Evolutionary conservation across 805 yeast species (phyloP).

Genomic region (Ogataea pignaliae): DNA sequence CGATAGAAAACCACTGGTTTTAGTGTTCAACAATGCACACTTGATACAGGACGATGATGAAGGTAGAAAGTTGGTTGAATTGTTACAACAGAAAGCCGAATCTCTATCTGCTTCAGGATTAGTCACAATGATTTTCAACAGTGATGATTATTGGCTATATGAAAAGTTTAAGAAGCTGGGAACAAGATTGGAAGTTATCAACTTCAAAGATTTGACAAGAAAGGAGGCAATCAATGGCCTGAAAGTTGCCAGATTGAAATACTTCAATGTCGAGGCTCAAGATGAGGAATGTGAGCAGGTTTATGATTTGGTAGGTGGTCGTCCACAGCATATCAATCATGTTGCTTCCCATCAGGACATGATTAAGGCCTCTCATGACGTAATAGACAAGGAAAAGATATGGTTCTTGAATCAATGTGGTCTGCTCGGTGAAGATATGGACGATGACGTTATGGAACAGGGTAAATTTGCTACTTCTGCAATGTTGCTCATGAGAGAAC

Average conservation of each 20-base stretch:
- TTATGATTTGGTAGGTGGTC: slow-evolving; percentile 72
- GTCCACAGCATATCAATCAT: slow-evolving; percentile 76
- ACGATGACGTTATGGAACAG: slow-evolving; percentile 82
- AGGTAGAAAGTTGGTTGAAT: slow-evolving; percentile 64
- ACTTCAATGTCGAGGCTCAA: slow-evolving; percentile 36
- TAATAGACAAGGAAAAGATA: slow-evolving; percentile 76
- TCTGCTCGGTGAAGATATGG: slow-evolving; percentile 71
- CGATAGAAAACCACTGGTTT: slow-evolving; percentile 51
- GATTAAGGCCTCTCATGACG: slow-evolving; percentile 56
- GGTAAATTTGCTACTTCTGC: slow-evolving; percentile 76
- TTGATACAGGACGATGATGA: slow-evolving; percentile 72
- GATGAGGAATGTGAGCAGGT: slow-evolving; percentile 35
- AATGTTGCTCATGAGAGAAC: slow-evolving; percentile 63
- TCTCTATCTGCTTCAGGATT: slow-evolving; percentile 68
- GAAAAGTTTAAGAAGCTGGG: slow-evolving; percentile 69
- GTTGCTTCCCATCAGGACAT: slow-evolving; percentile 58
- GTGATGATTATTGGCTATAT: slow-evolving; percentile 85
- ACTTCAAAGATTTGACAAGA: slow-evolving; percentile 59
- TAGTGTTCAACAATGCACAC: slow-evolving; percentile 73
- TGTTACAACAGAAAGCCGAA: slow-evolving; percentile 82
- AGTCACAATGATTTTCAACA: slow-evolving; percentile 62
- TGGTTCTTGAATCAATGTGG: slow-evolving; percentile 87
- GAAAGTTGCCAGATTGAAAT: slow-evolving; percentile 42
- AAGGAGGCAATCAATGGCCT: slow-evolving; percentile 52
- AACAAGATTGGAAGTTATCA: slow-evolving; percentile 68